A percentile compares a stretch with the other conserved stretches of the same genome.
These are phyloP conservation scores for Microcos paniculata DNA, from an alignment of 345 rosid genomes.

Conservation along the genomic window DNA sequence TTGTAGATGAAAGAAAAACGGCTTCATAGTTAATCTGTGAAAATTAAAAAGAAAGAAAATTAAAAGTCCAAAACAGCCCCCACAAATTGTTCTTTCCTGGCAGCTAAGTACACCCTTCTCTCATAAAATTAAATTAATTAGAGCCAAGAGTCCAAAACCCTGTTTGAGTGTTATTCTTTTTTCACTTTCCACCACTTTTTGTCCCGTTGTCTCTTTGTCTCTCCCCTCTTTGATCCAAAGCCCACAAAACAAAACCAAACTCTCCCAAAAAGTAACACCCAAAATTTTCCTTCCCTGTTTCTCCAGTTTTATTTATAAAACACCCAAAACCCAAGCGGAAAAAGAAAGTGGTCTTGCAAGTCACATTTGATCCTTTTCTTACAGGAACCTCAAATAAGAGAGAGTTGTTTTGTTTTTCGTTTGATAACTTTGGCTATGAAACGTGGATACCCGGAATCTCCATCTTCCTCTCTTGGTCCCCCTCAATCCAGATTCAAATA, in stretches of 20 bases:
- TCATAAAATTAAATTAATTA: no score
- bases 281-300: not conserved
- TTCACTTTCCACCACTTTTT: no score
- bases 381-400: not conserved
- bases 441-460: slow-evolving; percentile 69
- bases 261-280: not conserved
- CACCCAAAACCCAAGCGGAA: not conserved
- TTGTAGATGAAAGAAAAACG: no score
- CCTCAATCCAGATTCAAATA: slow-evolving; percentile 62
- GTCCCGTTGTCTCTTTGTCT: not conserved
- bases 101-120: no score
- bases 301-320: not conserved
- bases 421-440: slow-evolving; percentile 42
- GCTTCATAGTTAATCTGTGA: no score
- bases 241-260: not conserved
- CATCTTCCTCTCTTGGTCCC: slow-evolving; percentile 61
- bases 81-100: no score
- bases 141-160: no score
- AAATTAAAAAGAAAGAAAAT: no score
- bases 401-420: not conserved
- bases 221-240: not conserved
- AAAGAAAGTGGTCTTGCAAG: not conserved
- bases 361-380: not conserved
- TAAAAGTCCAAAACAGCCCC: no score
- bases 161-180: no score